Percentiles rank a stretch among this genome's conserved stretches.
phyloP scores from a whole-genome alignment of 2,329 filamentous ascomycete species.

The Ophiocordyceps unilateralis region DNA sequence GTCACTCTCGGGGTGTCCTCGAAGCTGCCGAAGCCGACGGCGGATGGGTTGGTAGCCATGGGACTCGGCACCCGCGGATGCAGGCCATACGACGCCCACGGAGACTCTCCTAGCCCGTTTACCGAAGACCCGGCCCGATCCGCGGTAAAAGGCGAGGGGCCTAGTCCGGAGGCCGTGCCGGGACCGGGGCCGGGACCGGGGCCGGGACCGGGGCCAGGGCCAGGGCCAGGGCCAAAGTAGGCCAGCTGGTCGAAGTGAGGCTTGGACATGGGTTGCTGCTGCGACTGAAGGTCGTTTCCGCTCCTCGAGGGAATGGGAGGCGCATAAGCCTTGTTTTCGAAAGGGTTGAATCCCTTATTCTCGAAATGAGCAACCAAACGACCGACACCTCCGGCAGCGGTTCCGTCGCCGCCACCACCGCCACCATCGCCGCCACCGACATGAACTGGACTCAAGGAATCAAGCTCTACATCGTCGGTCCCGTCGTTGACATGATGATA shows the following conservation, averaged over 20 bases:
- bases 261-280: constrained; percentile 8
- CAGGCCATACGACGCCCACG: constrained; percentile 14
- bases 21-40: constrained; percentile 14
- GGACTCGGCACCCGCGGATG: constrained; percentile 16
- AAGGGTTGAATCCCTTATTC: constrained; percentile 14
- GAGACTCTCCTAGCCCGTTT: constrained; percentile 13
- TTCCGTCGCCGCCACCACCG: constrained; percentile 6
- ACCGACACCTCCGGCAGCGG: constrained; percentile 10
- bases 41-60: constrained; percentile 11
- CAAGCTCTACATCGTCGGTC: constrained; percentile 11
- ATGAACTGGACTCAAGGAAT: constrained; percentile 9
- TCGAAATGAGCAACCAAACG: constrained; percentile 24
- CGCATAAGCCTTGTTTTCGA: constrained; percentile 19
- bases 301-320: constrained; percentile 17
- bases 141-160: constrained; percentile 5
- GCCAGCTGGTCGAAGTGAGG: constrained; percentile 2
- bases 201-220: background rate
- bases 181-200: background rate
- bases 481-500: constrained; percentile 10
- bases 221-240: constrained; percentile 1
- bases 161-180: background rate
- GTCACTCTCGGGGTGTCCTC: constrained; percentile 12
- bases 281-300: no score
- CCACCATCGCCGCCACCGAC: constrained; percentile 6
- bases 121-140: constrained; percentile 16